Percentiles rank a stretch among this genome's conserved stretches.
Evolutionary conservation across 177 flowering plant species (phyloP).

Genomic region (Tripterygium wilfordii): DNA sequence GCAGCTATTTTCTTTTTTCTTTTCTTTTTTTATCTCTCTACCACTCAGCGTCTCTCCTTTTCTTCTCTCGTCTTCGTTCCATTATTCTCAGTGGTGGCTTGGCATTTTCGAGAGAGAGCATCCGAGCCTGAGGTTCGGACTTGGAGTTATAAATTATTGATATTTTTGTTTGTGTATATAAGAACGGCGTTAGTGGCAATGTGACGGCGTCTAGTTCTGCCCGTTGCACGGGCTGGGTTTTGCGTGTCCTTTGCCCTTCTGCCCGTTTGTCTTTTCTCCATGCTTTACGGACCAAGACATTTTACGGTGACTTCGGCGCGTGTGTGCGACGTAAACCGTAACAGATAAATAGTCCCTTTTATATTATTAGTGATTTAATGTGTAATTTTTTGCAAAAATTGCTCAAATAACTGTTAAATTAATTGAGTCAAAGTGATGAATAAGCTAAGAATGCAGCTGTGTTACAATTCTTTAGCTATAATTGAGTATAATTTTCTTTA

Average conservation of each 20-base stretch:
- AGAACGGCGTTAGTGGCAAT: background rate
- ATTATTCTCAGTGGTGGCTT: background rate
- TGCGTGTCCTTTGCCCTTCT: background rate
- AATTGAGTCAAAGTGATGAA: too few species aligned
- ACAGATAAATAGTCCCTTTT: too few species aligned
- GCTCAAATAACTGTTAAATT: too few species aligned
- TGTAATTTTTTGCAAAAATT: too few species aligned
- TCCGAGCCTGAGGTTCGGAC: background rate
- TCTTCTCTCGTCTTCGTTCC: background rate
- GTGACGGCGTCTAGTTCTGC: background rate
- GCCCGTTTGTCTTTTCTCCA: conserved; percentile 1
- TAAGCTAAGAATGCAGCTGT: too few species aligned
- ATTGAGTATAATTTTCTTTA: too few species aligned
- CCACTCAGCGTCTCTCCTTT: conserved; percentile 4
- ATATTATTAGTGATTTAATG: too few species aligned
- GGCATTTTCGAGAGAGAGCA: background rate
- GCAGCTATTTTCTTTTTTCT: background rate
- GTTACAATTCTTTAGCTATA: too few species aligned
- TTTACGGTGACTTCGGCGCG: too few species aligned
- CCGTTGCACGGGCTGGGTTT: background rate
- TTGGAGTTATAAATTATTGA: background rate
- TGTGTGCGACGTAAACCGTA: too few species aligned
- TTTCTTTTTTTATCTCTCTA: background rate
- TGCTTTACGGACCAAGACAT: too few species aligned
- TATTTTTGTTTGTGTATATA: background rate